Evolutionary conservation across 2,329 filamentous ascomycete genomes (phyloP).

Genomic region (Fusarium cyanostomum): DNA sequence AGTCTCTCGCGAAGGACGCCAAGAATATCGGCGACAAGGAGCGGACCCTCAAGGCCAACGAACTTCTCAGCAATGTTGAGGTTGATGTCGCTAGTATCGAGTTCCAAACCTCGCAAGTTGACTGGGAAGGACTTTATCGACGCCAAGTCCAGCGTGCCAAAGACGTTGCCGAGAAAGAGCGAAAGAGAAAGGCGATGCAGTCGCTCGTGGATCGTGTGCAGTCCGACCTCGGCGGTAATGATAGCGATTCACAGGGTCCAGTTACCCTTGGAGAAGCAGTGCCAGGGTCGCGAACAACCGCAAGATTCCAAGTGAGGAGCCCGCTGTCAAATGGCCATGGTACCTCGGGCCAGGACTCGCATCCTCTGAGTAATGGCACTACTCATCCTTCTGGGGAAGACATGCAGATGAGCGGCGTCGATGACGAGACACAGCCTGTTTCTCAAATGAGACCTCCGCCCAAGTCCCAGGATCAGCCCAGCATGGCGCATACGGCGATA

Average conservation of each 20-base stretch:
- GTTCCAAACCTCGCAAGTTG: conserved; percentile 70
- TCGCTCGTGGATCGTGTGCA: conserved; percentile 60
- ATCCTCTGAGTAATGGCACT: conserved; percentile 64
- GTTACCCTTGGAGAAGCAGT: conserved; percentile 72
- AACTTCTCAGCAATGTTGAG: conserved; percentile 91
- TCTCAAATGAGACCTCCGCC: conserved; percentile 63
- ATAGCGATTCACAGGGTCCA: conserved; percentile 64
- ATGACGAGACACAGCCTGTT: conserved; percentile 57
- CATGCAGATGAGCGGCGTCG: conserved; percentile 68
- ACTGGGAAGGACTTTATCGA: conserved; percentile 84
- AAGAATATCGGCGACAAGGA: conserved; percentile 85
- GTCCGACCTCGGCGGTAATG: conserved; percentile 62
- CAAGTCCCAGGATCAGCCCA: conserved; percentile 50
- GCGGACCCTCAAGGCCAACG: conserved; percentile 85
- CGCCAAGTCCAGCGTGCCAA: conserved; percentile 74
- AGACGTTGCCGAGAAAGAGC: conserved; percentile 67
- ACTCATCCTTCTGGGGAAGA: conserved; percentile 58
- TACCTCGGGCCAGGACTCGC: conserved; percentile 46
- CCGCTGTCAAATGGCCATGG: conserved; percentile 69
- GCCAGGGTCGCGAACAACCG: conserved; percentile 61
- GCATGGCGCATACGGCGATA: conserved; percentile 55
- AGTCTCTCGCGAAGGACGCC: conserved; percentile 84
- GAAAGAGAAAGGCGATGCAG: conserved; percentile 71
- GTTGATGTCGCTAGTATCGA: conserved; percentile 88
- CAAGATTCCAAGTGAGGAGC: conserved; percentile 66